phyloP scores from a whole-genome alignment of 495 filamentous ascomycete genomes.

The Chaetomidium leptoderma region DNA sequence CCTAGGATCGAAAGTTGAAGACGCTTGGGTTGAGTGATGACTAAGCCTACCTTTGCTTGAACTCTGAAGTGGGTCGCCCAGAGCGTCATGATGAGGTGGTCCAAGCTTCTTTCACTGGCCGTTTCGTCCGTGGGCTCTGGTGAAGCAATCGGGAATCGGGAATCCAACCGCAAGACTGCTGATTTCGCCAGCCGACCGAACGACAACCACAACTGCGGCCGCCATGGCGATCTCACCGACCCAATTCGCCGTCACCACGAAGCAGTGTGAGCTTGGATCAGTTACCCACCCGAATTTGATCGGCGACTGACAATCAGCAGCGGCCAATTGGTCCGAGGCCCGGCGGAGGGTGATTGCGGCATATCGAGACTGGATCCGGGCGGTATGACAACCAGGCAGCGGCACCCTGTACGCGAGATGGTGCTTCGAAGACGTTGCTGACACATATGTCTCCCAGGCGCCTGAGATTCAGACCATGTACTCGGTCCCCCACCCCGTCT shows the following conservation, averaged over 20 bases:
- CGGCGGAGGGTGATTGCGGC: slow-evolving; percentile 72
- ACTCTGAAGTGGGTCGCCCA: background rate
- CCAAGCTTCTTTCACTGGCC: slow-evolving; percentile 19
- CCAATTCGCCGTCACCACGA: slow-evolving; percentile 82
- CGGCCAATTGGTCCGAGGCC: slow-evolving; percentile 81
- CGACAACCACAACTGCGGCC: slow-evolving; percentile 26
- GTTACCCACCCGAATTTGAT: background rate
- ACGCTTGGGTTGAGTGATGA: background rate
- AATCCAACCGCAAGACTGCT: slow-evolving; percentile 18
- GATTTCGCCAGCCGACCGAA: slow-evolving; percentile 13
- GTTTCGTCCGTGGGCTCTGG: background rate
- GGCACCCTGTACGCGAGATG: no score
- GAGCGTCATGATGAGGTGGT: slow-evolving; percentile 7
- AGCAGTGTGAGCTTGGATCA: slow-evolving; percentile 64
- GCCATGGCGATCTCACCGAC: slow-evolving; percentile 76
- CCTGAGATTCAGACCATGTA: slow-evolving; percentile 97
- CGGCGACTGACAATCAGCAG: slow-evolving; percentile 44
- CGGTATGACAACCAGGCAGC: slow-evolving; percentile 52
- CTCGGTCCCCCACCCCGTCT: slow-evolving; percentile 80
- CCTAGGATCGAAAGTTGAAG: background rate
- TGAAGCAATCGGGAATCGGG: slow-evolving; percentile 7
- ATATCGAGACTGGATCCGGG: slow-evolving; percentile 91
- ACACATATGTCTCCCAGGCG: slow-evolving; percentile 52
- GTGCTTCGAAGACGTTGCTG: background rate
- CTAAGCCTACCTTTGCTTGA: background rate